A percentile compares a stretch with the other conserved stretches of the same genome.
Conservation (phyloP, 2,329 filamentous ascomycete species). For the Aphanoascus verrucosus region DNA sequence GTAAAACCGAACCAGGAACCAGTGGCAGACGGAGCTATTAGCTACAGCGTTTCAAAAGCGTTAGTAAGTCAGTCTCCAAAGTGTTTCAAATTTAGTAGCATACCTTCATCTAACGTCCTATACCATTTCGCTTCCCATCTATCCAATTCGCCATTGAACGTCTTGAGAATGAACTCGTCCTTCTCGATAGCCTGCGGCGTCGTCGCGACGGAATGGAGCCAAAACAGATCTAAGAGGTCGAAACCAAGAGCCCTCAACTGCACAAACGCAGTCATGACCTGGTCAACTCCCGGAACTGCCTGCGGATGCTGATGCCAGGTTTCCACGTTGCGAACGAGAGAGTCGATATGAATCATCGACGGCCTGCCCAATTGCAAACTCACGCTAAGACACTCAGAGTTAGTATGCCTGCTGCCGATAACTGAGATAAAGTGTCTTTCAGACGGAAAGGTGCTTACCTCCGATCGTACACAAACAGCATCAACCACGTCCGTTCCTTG, state of each 20-base stretch:
- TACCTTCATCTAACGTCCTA: constrained; percentile 16
- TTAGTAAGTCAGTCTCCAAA: neutral
- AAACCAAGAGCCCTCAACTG: constrained; percentile 30
- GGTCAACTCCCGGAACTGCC: constrained; percentile 26
- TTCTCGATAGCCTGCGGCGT: constrained; percentile 14
- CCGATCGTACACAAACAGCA: constrained; percentile 34
- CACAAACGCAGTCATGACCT: constrained; percentile 30
- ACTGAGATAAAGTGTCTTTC: neutral
- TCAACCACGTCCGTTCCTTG: constrained; percentile 31
- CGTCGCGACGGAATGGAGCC: constrained; percentile 15
- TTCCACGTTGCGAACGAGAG: constrained; percentile 30
- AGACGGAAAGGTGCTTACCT: constrained; percentile 22
- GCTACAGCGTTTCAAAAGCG: constrained; percentile 1
- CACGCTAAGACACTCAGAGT: constrained; percentile 21
- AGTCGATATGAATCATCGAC: constrained; percentile 34
- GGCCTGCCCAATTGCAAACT: constrained; percentile 36
- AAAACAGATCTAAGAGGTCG: constrained; percentile 24
- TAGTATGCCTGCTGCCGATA: neutral
- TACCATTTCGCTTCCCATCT: constrained; percentile 18
- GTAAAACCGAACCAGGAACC: constrained; percentile 33
- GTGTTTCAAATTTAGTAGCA: neutral
- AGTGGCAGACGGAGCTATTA: constrained; percentile 23
- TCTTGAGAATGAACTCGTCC: constrained; percentile 16
- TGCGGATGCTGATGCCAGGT: constrained; percentile 26
- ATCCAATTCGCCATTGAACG: constrained; percentile 17